These are phyloP conservation scores for Pseudocercospora pini-densiflorae DNA, from an alignment of 2,329 filamentous ascomycete species.

Conservation along the genomic window DNA sequence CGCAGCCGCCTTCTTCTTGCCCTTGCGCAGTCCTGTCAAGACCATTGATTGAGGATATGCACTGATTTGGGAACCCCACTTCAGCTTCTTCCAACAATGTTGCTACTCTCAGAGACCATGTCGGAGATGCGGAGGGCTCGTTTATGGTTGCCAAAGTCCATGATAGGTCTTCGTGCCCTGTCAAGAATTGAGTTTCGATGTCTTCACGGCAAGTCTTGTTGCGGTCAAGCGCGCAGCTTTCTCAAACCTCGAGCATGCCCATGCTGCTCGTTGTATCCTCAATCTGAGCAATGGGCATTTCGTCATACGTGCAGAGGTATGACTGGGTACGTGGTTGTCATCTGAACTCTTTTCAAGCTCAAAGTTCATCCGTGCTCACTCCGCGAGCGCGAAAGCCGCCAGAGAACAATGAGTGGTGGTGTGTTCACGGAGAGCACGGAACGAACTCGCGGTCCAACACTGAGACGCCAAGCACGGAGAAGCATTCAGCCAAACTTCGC, in stretches of 20 bases:
- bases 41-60: background rate
- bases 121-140: background rate
- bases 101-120: background rate
- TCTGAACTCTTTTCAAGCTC: background rate
- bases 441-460: background rate
- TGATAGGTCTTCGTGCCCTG: background rate
- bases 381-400: conserved; percentile 1
- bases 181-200: background rate
- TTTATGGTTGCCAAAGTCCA: background rate
- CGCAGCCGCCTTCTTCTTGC: background rate
- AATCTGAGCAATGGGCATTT: background rate
- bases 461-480: background rate
- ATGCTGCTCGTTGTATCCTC: background rate
- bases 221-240: background rate
- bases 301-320: conserved; percentile 3
- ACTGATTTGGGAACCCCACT: background rate
- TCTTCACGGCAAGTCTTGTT: background rate
- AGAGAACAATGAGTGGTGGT: background rate
- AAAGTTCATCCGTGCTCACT: background rate
- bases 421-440: background rate
- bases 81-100: background rate
- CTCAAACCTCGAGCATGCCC: background rate
- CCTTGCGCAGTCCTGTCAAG: background rate
- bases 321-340: background rate
- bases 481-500: background rate